Conservation (phyloP, 2,329 filamentous ascomycete genomes). For the Penicillium sp. region DNA sequence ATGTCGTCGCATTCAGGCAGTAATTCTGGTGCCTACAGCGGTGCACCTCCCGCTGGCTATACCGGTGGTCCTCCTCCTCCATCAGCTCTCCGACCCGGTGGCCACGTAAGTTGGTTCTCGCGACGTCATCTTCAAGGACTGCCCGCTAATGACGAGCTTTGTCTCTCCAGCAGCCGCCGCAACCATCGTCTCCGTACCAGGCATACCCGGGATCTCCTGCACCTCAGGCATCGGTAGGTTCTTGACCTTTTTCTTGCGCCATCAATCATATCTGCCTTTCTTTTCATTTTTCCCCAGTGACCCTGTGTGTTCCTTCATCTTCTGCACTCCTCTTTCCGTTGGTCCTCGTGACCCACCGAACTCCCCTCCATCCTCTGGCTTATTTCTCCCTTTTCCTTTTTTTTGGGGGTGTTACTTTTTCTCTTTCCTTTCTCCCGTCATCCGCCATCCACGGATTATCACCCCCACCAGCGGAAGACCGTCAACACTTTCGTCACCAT, state of each 20-base stretch:
- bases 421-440: too few relatives aligned
- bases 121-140: slow-evolving; percentile 19
- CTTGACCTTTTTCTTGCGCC: slow-evolving; percentile 3
- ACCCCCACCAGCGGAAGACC: too few relatives aligned
- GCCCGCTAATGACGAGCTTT: slow-evolving; percentile 1
- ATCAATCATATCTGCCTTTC: not conserved
- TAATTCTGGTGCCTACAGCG: slow-evolving; percentile 26
- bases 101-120: slow-evolving; percentile 47
- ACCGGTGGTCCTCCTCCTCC: slow-evolving; percentile 35
- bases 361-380: slow-evolving; percentile 4
- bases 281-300: slow-evolving; percentile 1
- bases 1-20: slow-evolving; percentile 14
- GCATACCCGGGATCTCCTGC: slow-evolving; percentile 46
- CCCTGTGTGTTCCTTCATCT: too few relatives aligned
- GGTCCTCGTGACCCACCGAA: not conserved
- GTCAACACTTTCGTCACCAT: too few relatives aligned
- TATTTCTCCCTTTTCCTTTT: too few relatives aligned
- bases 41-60: slow-evolving; percentile 34
- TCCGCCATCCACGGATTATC: too few relatives aligned
- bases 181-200: slow-evolving; percentile 41
- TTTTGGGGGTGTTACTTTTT: not conserved
- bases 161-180: slow-evolving; percentile 12
- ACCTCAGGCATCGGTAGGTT: slow-evolving; percentile 35
- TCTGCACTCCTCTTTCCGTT: too few relatives aligned
- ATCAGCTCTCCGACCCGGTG: slow-evolving; percentile 30